Base-by-base conservation (phyloP, 257 asterid genomes). In the Fraxinus americana region DNA sequence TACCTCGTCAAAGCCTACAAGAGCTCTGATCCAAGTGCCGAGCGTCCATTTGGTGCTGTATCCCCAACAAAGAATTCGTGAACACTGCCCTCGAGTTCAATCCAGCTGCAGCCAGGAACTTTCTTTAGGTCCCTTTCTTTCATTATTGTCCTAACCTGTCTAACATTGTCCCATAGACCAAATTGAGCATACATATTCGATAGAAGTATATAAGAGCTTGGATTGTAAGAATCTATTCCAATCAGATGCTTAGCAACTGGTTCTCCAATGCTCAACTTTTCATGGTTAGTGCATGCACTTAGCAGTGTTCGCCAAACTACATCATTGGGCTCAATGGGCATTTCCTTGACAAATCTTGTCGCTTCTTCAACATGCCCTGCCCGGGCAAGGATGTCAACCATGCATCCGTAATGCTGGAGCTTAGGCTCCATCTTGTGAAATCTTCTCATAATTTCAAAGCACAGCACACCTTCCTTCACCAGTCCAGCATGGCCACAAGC, bases 401-500 rank as follows among this genome's bases (percentile, higher is more conserved):
- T 70, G 89, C 97, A 94, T 34, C 97, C 97, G 17, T 91, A 94
- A 39, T 94, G 98, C 67, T 88, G 96, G 67, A 92, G 81, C 80
- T 90, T 91, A 0, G 98, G 97, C 76, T 61, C 82, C 66, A 91
- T 69, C 79, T 71, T 81, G 82, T 92, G 92, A 74, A 76, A 71
- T 79, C 94, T 87, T 88, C 92, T 88, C 96, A 92, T 87, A 32
- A 90, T 85, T 68, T 92, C 94, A 13, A 92, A 94, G 82, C 96
- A 91, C 54, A 92, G 73, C 13, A 91, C 76, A 36, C 98, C 97
- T 85, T 94, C 98, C 84, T 94, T 94, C 48, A 92, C 82, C 89
- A 94, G 80, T 75, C 98, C 98, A 10, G 92, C 85, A 85, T 94
- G 97, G 12, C 92, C 91, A 85, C 97, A 92, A 19, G 98, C 98